Conservation (phyloP, 129 eudicot species). For the Flaveria sonorensis region DNA sequence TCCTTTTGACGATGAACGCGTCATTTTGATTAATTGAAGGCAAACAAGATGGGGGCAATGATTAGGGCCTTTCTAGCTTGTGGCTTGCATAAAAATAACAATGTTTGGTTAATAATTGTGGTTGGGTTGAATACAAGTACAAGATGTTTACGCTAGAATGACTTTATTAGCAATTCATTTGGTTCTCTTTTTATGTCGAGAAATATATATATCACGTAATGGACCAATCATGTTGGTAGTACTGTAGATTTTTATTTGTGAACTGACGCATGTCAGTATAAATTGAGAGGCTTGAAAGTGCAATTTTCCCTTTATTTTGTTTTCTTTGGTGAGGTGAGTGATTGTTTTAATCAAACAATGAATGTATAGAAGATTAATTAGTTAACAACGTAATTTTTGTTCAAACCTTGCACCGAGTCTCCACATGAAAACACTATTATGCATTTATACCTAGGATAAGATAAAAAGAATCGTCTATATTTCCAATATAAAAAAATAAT, state of each 20-base stretch:
- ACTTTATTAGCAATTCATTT: background rate
- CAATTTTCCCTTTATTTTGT: background rate
- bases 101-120: background rate
- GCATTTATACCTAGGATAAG: background rate
- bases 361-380: too few species aligned
- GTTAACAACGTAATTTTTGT: background rate
- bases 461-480: too few species aligned
- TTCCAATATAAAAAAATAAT: too few species aligned
- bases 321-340: background rate
- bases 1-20: too few species aligned
- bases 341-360: background rate
- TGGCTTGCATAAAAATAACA: background rate
- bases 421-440: background rate
- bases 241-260: background rate
- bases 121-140: background rate
- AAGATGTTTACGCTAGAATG: background rate
- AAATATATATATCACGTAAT: background rate
- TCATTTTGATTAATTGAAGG: too few species aligned
- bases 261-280: background rate
- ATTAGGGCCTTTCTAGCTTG: background rate
- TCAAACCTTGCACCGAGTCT: background rate
- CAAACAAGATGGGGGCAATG: too few species aligned
- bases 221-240: background rate
- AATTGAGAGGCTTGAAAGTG: conserved; percentile 2
- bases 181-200: background rate